These are phyloP conservation scores for Butyriboletus loyo DNA, from an alignment of 768 basidiomycete species.

Conservation along the genomic window DNA sequence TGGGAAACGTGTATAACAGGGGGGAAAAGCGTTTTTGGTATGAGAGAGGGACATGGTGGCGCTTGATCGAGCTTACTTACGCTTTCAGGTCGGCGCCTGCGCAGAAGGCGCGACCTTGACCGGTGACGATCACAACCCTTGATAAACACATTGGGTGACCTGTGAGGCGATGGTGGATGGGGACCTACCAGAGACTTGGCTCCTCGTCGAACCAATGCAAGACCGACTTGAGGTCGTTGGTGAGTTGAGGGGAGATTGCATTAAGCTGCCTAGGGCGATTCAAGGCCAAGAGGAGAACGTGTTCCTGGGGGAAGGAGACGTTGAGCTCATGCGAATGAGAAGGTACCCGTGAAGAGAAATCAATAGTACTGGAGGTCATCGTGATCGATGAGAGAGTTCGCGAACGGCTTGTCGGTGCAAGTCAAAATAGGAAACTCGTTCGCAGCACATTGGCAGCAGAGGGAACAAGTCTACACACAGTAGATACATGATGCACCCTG, in stretches of 20 bases:
- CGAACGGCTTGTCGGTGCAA: too few relatives aligned
- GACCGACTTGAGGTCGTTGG: slow-evolving; percentile 46
- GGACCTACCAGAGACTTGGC: slow-evolving; percentile 62
- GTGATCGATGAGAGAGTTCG: background rate
- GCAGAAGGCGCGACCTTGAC: slow-evolving; percentile 70
- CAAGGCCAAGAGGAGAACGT: slow-evolving; percentile 52
- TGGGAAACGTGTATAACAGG: slow-evolving; percentile 21
- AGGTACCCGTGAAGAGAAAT: slow-evolving; percentile 12
- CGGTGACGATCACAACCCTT: slow-evolving; percentile 77
- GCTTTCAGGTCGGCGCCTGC: slow-evolving; percentile 78
- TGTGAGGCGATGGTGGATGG: background rate
- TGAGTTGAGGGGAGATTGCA: slow-evolving; percentile 65
- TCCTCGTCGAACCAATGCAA: slow-evolving; percentile 77
- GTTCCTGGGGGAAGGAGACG: slow-evolving; percentile 44
- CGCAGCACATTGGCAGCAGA: too few relatives aligned
- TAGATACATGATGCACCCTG: background rate
- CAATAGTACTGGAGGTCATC: background rate
- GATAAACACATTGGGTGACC: background rate
- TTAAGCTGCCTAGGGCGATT: slow-evolving; percentile 74
- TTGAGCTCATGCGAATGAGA: slow-evolving; percentile 36
- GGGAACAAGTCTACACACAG: background rate
- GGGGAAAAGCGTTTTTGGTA: background rate
- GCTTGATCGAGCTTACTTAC: slow-evolving; percentile 37
- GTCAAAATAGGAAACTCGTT: slow-evolving; percentile 4
- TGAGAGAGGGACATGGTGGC: background rate